Conservation (phyloP, 1,284 basidiomycete species). For the Apiotrichum domesticum region DNA sequence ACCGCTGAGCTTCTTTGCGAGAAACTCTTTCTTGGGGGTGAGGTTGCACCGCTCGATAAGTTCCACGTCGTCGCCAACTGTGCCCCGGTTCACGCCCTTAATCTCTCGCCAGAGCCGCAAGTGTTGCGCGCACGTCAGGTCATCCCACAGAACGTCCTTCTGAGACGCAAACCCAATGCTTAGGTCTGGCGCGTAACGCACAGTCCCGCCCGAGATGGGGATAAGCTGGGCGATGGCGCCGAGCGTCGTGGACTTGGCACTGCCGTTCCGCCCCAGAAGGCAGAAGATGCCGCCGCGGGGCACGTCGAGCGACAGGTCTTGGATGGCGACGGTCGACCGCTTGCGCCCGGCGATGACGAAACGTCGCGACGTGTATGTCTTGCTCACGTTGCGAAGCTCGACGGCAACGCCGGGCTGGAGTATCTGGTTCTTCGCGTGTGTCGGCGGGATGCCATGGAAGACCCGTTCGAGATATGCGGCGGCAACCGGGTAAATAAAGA, state of each 20-base stretch:
- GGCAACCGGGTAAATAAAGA: constrained; percentile 64
- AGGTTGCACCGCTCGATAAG: constrained; percentile 66
- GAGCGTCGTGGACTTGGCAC: constrained; percentile 70
- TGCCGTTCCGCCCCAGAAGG: constrained; percentile 59
- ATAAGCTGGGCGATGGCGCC: constrained; percentile 61
- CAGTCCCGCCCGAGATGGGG: constrained; percentile 55
- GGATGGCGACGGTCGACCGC: constrained; percentile 55
- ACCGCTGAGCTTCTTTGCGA: constrained; percentile 62
- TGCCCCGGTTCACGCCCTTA: constrained; percentile 50
- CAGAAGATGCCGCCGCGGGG: constrained; percentile 68
- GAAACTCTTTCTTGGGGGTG: constrained; percentile 59
- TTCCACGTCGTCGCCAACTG: constrained; percentile 51
- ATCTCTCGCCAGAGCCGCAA: constrained; percentile 65
- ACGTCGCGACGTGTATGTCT: constrained; percentile 22
- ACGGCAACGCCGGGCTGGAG: constrained; percentile 20
- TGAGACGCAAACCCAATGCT: constrained; percentile 68
- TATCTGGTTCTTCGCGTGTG: not conserved
- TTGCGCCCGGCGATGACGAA: constrained; percentile 33
- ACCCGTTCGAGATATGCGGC: constrained; percentile 57
- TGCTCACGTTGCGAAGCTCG: constrained; percentile 20
- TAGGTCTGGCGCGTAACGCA: constrained; percentile 53
- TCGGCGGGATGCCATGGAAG: constrained; percentile 29
- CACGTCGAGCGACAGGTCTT: constrained; percentile 59
- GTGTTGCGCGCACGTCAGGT: constrained; percentile 67
- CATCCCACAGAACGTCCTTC: constrained; percentile 74